These are phyloP conservation scores for Pulveroboletus sp. DNA, from an alignment of 768 basidiomycete species.

Conservation along the genomic window DNA sequence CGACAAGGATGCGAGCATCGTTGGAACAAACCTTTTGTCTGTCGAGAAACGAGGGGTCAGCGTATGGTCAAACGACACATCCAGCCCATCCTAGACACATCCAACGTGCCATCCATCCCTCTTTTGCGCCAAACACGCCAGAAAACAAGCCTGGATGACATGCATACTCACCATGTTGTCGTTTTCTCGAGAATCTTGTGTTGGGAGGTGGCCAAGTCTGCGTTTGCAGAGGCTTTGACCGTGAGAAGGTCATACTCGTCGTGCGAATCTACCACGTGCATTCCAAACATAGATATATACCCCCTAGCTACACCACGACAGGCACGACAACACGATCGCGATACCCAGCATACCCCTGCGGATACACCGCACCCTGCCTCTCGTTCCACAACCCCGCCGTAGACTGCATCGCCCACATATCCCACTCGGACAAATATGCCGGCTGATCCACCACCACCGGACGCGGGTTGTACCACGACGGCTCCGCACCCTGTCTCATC, in stretches of 20 bases:
- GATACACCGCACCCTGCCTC: constrained; percentile 10
- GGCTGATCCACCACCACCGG: constrained; percentile 6
- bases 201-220: constrained; percentile 12
- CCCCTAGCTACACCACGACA: constrained; percentile 4
- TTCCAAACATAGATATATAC: neutral
- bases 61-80: constrained; percentile 20
- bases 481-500: constrained; percentile 15
- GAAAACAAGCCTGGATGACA: constrained; percentile 7
- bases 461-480: constrained; percentile 28
- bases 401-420: constrained; percentile 25
- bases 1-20: constrained; percentile 1
- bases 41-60: constrained; percentile 30
- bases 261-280: constrained; percentile 8
- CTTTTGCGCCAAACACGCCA: constrained; percentile 7
- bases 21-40: constrained; percentile 79
- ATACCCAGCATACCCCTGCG: constrained; percentile 26
- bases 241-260: constrained; percentile 21
- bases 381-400: constrained; percentile 9
- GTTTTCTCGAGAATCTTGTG: constrained; percentile 34
- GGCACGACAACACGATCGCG: neutral
- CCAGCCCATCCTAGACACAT: constrained; percentile 22
- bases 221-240: constrained; percentile 14
- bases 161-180: constrained; percentile 45
- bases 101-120: constrained; percentile 18
- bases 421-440: constrained; percentile 19